phyloP scores from a whole-genome alignment of 2,329 filamentous ascomycete species.

The Aspergillus sojae region DNA sequence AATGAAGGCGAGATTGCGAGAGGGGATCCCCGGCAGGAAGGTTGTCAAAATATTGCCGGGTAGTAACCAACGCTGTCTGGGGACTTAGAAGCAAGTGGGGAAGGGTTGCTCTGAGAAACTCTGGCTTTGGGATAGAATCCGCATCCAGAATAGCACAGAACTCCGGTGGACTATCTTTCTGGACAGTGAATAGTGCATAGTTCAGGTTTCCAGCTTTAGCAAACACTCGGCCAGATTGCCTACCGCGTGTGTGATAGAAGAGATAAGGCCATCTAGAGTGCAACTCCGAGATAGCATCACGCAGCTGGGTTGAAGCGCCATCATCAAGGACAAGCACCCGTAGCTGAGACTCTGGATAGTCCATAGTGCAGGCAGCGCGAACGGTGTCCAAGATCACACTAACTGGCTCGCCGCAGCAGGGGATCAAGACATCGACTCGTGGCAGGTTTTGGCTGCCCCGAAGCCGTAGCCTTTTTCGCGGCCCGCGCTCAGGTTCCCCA shows the following conservation, averaged over 20 bases:
- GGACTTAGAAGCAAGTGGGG: slow-evolving; percentile 36
- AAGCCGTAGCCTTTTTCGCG: slow-evolving; percentile 27
- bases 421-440: slow-evolving; percentile 58
- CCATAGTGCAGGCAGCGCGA: slow-evolving; percentile 56
- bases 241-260: slow-evolving; percentile 56
- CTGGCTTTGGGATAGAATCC: slow-evolving; percentile 39
- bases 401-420: slow-evolving; percentile 60
- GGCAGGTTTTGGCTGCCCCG: slow-evolving; percentile 50
- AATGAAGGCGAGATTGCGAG: slow-evolving; percentile 33
- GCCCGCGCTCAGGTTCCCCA: slow-evolving; percentile 5
- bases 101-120: slow-evolving; percentile 40
- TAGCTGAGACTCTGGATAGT: slow-evolving; percentile 58
- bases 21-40: slow-evolving; percentile 35
- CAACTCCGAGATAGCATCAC: slow-evolving; percentile 42
- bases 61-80: slow-evolving; percentile 34
- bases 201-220: slow-evolving; percentile 45
- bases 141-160: slow-evolving; percentile 39
- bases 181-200: slow-evolving; percentile 32
- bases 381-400: slow-evolving; percentile 61
- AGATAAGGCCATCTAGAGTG: slow-evolving; percentile 51
- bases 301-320: slow-evolving; percentile 50
- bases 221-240: slow-evolving; percentile 36
- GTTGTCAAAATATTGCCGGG: slow-evolving; percentile 40
- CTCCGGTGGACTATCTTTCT: slow-evolving; percentile 27
- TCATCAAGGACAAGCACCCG: slow-evolving; percentile 62